Evolutionary conservation across 2,329 filamentous ascomycete species (phyloP).

Genomic region (Arachnopeziza araneosa): DNA sequence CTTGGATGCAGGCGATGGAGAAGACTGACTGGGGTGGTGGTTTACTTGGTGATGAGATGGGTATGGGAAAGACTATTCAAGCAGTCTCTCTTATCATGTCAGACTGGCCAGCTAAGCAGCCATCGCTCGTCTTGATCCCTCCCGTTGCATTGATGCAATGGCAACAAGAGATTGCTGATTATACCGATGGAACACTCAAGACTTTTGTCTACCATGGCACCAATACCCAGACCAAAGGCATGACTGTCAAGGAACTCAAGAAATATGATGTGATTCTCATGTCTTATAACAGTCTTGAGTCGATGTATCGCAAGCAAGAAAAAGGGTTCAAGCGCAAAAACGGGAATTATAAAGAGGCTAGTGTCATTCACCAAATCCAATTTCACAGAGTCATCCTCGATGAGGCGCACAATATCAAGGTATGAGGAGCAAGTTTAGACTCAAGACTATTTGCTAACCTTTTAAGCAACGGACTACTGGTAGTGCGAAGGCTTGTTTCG

Average conservation of each 20-base stretch:
- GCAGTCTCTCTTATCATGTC: constrained; percentile 98
- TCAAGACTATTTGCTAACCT: constrained; percentile 20
- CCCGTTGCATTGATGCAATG: constrained; percentile 96
- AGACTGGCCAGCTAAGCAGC: constrained; percentile 78
- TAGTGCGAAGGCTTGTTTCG: constrained; percentile 93
- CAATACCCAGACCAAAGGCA: constrained; percentile 73
- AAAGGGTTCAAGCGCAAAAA: constrained; percentile 82
- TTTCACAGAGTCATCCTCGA: constrained; percentile 93
- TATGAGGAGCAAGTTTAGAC: constrained; percentile 26
- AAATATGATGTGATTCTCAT: constrained; percentile 93
- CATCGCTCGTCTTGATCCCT: constrained; percentile 83
- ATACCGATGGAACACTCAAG: constrained; percentile 85
- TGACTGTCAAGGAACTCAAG: constrained; percentile 69
- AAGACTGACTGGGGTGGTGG: constrained; percentile 80
- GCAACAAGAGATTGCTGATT: constrained; percentile 72
- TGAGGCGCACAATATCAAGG: constrained; percentile 92
- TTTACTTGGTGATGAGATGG: constrained; percentile 95
- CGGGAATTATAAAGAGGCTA: constrained; percentile 73
- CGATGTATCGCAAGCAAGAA: constrained; percentile 84
- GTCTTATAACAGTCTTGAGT: constrained; percentile 89
- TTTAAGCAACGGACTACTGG: constrained; percentile 70
- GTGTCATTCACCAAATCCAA: constrained; percentile 73
- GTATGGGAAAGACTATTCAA: constrained; percentile 97
- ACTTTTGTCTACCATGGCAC: constrained; percentile 88
- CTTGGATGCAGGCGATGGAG: constrained; percentile 94